Base-by-base conservation (phyloP, 768 basidiomycete genomes). In the Psilocybe cubensis region DNA sequence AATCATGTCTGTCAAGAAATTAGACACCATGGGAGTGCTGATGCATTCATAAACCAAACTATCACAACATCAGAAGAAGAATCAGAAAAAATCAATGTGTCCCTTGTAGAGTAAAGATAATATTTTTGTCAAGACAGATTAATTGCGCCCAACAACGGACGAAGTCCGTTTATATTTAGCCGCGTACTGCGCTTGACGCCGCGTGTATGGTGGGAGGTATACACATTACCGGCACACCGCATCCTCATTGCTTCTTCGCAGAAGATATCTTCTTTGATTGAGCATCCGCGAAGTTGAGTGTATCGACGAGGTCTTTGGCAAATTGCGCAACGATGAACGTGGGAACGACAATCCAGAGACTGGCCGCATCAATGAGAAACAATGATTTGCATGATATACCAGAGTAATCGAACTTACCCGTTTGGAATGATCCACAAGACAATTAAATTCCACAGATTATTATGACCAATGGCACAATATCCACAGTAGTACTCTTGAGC, bases 331-430 rank as follows among this genome's bases (percentile, higher is more conserved):
- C 67, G 47, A 93, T 85, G 62, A 89, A 67, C 25, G 75, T 65
- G 2, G 93, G 93, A 21, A 93, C 64, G 41, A 93, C 66, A 53
- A 95, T 72, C 93, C 93, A 94, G n/a, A 89, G 61, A 1, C 91
- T 93, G 50, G 11, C 53, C 33, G 47, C 8, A 35, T 43, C 31
- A 51, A 25, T 46, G 31, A 14, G 46, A 11, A 47, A 20, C 35
- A 31, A n/a, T 24, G 27, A 3, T 20, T 28, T 6, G 46, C n/a
- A 25, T 12, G 4, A 24, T 20, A 9, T 24, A 29, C 18, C n/a
- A 17, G 11, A 12, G 17, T 3, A 27, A 27, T 24, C 63, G 20
- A 5, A 47, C 87, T 49, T 63, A 91, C 91, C 89, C 91, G 61
- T 94, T 94, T 0, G 93, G 91, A 43, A 92, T 66, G 54, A 92